Base-by-base conservation (phyloP, 257 asterid genomes). In the Schizonepeta tenuifolia region DNA sequence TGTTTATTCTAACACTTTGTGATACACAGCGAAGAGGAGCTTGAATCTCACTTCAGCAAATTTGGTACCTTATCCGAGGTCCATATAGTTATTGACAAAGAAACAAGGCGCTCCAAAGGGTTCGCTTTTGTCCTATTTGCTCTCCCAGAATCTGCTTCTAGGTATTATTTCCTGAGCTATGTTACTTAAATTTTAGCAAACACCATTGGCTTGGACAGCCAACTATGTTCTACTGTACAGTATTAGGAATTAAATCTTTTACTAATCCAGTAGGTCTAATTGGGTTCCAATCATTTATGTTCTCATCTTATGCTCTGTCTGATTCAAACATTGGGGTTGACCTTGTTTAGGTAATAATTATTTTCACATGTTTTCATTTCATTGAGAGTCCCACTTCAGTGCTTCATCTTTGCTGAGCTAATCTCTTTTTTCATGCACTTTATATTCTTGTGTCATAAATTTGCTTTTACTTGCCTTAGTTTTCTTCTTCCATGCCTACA, bases 31-130 rank as follows among this genome's bases (percentile, higher is more conserved):
- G 98, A 94, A 80, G 99, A 88, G 76, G 97, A 94, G 46, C 82
- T 94, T 38, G 91, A 87, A 80, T 86, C 78, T 49, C 87, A 84
- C 80, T 94, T 91, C 66, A 76, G 86, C 82, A 89, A 78, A 80
- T 86, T 69, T 74, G 99, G 99, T 8, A 75, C 78, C 67, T 58
- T 92, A 63, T 78, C 90, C 54, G 86, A 86, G 85, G 97, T 83
- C 77, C 97, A 92, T 83, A 87, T 94, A 77, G 97, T 94, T 75
- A 82, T 91, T 65, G 98, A 94, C 80, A 90, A 85, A 83, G 96
- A 88, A 44, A 87, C 98, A 26, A 91, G 87, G 71, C 87, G 89
- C 83, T 94, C 99, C 74, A 94, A 84, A 77, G 99, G 98, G 74
- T 40, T 88, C 80, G 98, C 90, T 43, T 94, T 81, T 82, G 85